A percentile compares a stretch with the other conserved stretches of the same genome.
phyloP scores from a whole-genome alignment of 768 basidiomycete species.

The Boletus pseudo-olivaceus region DNA sequence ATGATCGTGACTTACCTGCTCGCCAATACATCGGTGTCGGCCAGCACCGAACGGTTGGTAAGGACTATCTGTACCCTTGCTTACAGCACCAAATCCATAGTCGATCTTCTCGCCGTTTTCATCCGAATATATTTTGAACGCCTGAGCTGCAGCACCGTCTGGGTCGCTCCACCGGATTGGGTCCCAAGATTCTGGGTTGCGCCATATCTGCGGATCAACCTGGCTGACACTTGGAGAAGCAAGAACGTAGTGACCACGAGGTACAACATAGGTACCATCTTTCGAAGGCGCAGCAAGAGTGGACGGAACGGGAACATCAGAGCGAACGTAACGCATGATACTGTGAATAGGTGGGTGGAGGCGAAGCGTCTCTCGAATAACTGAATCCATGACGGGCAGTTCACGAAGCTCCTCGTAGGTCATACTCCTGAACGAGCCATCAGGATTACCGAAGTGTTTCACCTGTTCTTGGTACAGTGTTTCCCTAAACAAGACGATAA shows the following conservation, averaged over 20 bases:
- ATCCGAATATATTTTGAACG: constrained; percentile 70
- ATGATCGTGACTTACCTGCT: constrained; percentile 50
- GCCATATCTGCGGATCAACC: constrained; percentile 83
- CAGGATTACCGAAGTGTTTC: constrained; percentile 69
- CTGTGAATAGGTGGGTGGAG: constrained; percentile 95
- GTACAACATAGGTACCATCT: constrained; percentile 76
- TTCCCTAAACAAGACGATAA: constrained; percentile 45
- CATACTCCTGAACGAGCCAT: constrained; percentile 75
- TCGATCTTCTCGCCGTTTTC: constrained; percentile 87
- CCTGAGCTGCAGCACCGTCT: constrained; percentile 76
- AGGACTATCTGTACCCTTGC: constrained; percentile 93
- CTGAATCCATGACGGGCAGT: constrained; percentile 79
- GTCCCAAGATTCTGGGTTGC: constrained; percentile 65
- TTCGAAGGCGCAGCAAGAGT: constrained; percentile 76
- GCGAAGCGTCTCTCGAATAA: constrained; percentile 92
- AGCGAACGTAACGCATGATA: constrained; percentile 88
- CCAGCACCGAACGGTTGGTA: constrained; percentile 99
- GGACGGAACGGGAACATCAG: constrained; percentile 77
- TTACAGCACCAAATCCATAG: constrained; percentile 92
- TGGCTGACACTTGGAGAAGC: constrained; percentile 87
- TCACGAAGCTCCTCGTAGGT: constrained; percentile 83
- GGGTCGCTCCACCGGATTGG: constrained; percentile 84
- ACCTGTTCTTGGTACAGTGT: constrained; percentile 89
- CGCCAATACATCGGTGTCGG: constrained; percentile 91
- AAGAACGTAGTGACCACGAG: constrained; percentile 85